Conservation (phyloP, 495 filamentous ascomycete genomes). For the Cercophora sp. region DNA sequence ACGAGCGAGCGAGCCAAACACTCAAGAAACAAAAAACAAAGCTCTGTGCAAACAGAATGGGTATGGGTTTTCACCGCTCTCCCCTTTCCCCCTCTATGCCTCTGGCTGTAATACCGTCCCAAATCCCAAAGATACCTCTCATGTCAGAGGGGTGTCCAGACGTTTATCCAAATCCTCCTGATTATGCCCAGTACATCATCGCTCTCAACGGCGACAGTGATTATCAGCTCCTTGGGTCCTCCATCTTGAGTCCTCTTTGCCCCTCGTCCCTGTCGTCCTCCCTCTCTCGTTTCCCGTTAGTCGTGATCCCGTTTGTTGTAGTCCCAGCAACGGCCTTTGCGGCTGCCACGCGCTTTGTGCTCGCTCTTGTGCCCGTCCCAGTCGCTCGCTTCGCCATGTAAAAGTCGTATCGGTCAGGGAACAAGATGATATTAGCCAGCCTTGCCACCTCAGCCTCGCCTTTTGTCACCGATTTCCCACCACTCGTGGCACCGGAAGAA, state of each 20-base stretch:
- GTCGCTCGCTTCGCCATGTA: slow-evolving; percentile 38
- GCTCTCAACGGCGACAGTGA: not conserved
- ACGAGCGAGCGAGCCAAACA: not conserved
- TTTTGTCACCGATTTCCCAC: slow-evolving; percentile 22
- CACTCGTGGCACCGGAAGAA: not conserved
- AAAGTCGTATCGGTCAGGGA: slow-evolving; percentile 48
- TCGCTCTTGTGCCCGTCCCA: slow-evolving; percentile 19
- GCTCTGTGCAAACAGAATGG: not conserved
- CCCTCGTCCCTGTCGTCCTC: not conserved
- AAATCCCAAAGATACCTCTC: not conserved
- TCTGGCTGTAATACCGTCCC: not conserved
- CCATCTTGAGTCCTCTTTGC: not conserved
- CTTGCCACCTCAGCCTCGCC: slow-evolving; percentile 46
- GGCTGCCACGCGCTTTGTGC: not conserved
- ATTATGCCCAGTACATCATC: not conserved
- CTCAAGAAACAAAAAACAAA: not conserved
- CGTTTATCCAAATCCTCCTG: not conserved
- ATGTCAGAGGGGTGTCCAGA: not conserved
- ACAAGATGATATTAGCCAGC: slow-evolving; percentile 48
- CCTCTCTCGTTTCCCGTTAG: not conserved
- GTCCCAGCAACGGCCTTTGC: slow-evolving; percentile 1
- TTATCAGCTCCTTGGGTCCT: not conserved
- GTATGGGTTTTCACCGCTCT: slow-evolving; percentile 2
- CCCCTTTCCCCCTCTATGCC: not conserved
- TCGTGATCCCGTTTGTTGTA: not conserved